Percentiles rank a stretch among this genome's conserved stretches.
phyloP scores from a whole-genome alignment of 108 stramenopile genomes.

The Cyclotella baltica region DNA sequence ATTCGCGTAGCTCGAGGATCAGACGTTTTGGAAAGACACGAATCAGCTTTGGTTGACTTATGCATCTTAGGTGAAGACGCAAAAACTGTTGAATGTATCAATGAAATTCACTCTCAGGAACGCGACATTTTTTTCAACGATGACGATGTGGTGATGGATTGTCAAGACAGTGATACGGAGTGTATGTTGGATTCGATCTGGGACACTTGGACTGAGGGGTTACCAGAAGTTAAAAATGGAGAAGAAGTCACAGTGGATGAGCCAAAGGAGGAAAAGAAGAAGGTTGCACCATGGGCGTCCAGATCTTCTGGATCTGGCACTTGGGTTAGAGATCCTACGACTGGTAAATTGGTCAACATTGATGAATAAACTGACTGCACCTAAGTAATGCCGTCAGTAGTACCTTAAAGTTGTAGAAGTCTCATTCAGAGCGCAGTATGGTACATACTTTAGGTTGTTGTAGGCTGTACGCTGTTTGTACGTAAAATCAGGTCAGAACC shows the following conservation, averaged over 20 bases:
- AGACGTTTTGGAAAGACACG: conserved; percentile 71
- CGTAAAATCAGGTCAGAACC: no score
- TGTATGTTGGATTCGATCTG: conserved; percentile 64
- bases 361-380: conserved; percentile 76
- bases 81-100: conserved; percentile 40
- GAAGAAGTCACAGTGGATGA: conserved; percentile 23
- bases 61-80: conserved; percentile 58
- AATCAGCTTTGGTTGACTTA: conserved; percentile 71
- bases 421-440: no score
- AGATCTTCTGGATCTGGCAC: conserved; percentile 80
- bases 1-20: conserved; percentile 25
- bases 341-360: conserved; percentile 81
- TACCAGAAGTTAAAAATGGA: conserved; percentile 28
- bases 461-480: no score
- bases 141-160: conserved; percentile 35
- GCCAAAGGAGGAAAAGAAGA: conserved; percentile 47
- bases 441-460: no score
- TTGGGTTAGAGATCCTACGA: conserved; percentile 78
- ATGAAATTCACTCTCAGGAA: conserved; percentile 34
- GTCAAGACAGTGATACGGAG: conserved; percentile 58
- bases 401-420: no score
- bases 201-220: conserved; percentile 65
- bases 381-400: no score
- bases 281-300: conserved; percentile 76
- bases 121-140: conserved; percentile 25